Base-by-base conservation (phyloP, 2,329 filamentous ascomycete genomes). In the Calonectria crousiana region DNA sequence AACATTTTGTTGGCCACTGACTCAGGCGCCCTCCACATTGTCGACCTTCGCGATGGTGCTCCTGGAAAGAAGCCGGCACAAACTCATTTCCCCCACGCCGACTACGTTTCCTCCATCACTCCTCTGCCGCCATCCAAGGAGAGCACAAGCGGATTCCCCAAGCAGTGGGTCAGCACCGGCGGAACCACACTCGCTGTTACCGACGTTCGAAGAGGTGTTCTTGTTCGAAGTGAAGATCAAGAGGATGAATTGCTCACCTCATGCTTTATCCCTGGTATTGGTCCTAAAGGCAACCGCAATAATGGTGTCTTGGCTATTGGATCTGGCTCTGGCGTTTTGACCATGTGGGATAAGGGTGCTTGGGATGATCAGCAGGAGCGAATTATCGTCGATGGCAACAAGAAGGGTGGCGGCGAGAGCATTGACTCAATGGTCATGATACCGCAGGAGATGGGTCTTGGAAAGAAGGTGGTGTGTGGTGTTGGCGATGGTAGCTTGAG, bases 331-430 rank as follows among this genome's bases (percentile, higher is more conserved):
- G 97, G 97, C 4, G 92, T 98, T 1, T 84, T 98, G 76, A 98
- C 96, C 6, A 87, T 98, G 9, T 99, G 97, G 96, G 96, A 99
- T 84, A 94, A 93, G 78, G 96, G 96, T 1, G 92, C 94, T 0
- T 98, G 97, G 96, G 96, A 98, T 81, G 96, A 98, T 83, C 95
- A 98, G 83, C 95, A 97, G 79, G 95, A 98, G 85, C 91, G 95
- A 67, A 94, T 98, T 80, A 92, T 94, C 64, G 92, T 98, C 11
- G 93, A 95, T 77, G 85, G 88, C 13, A 90, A 88, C 23, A 89
- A 75, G 67, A 80, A 86, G 78, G 86, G 84, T 26, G 93, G 92
- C 11, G 95, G 91, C 56, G 95, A 97, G 83, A 95, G 94, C 74
- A 86, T 98, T 52, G 96, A 98, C 81, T 90, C 92, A n/a, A 87